Base-by-base conservation (phyloP, 306 rosid species). In the Dryas drummondii region DNA sequence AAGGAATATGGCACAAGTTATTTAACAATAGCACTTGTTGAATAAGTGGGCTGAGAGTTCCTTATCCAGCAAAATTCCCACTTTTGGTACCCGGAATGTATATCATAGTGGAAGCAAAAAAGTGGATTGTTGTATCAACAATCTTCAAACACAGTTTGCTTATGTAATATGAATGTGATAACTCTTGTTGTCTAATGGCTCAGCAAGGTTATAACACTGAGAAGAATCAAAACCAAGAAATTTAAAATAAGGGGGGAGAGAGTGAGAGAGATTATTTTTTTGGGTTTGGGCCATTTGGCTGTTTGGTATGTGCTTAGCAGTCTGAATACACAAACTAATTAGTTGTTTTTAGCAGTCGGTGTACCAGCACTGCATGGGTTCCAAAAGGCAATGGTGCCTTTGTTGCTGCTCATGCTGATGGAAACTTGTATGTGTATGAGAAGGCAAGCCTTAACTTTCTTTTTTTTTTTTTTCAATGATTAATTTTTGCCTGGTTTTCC, bases 371-470 rank as follows among this genome's bases (percentile, higher is more conserved):
- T 79, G 86, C 94, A 9, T 96, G 99, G 99, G 88, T 92, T 62
- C 97, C 99, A 17, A 87, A 91, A 80, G 92, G 92, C 63, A 91
- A 89, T 65, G 94, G 97, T 66, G 80, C 89, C 80, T 96, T 92
- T 75, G 87, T 89, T 85, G 97, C 90, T 73, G 93, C 94, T 78
- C 99, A 96, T 79, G 85, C 97, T 9, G 99, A 96, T 82, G 99
- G 99, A 83, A 96, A 92, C 85, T 80, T 92, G 84, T 96, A 85
- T 19, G 84, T 89, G 71, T 96, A 92, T 80, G 98, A 92, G 82
- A 96, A 96, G 97, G 99, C 90, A 84, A 90, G 97, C 78, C 76
- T 78, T 58, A 58, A 22, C 4, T 45, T 57, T 15, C 45, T 8
- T 13, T 46, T 15, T 59, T 15, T 72, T 12, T 27, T 2, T 71